Percentiles rank a stretch among this genome's conserved stretches.
These are phyloP conservation scores for Achlya hypogyna DNA, from an alignment of 352 stramenopile genomes.

Conservation along the genomic window DNA sequence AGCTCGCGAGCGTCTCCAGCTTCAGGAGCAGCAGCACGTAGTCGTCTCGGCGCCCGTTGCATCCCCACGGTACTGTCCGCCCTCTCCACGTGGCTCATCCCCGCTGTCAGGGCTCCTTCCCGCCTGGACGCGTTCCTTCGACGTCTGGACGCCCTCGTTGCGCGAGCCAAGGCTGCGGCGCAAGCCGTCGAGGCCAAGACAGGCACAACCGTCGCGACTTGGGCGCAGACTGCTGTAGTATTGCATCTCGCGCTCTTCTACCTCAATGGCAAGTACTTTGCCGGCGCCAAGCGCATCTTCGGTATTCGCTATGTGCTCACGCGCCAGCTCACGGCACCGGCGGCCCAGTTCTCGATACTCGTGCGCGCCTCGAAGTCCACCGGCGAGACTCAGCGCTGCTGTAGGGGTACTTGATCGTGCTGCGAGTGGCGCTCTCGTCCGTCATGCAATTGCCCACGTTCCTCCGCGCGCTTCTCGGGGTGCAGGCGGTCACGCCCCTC, in stretches of 20 bases:
- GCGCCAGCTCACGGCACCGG: constrained; percentile 41
- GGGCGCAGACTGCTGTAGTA: constrained; percentile 43
- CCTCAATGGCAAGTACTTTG: constrained; percentile 57
- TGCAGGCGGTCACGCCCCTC: constrained; percentile 27
- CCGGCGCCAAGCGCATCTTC: constrained; percentile 56
- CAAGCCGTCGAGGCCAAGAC: constrained; percentile 30
- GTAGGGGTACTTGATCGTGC: constrained; percentile 68
- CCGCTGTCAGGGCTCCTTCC: not conserved
- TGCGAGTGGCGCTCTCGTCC: constrained; percentile 46
- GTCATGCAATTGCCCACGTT: constrained; percentile 39
- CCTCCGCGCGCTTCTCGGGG: constrained; percentile 25
- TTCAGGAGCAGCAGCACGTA: constrained; percentile 23
- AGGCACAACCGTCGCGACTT: constrained; percentile 30
- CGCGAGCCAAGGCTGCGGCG: constrained; percentile 31
- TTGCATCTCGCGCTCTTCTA: constrained; percentile 69
- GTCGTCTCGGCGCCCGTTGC: not conserved
- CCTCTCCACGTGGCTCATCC: too few species aligned
- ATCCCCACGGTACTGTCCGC: not conserved
- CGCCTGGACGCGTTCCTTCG: constrained; percentile 23
- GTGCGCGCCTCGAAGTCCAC: constrained; percentile 23
- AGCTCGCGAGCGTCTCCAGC: constrained; percentile 72
- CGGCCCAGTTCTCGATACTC: constrained; percentile 63
- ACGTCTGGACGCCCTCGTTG: constrained; percentile 36
- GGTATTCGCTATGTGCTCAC: constrained; percentile 74
- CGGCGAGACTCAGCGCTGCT: not conserved